Evolutionary conservation across 257 asterid genomes (phyloP).

Genomic region (Apocynum venetum): DNA sequence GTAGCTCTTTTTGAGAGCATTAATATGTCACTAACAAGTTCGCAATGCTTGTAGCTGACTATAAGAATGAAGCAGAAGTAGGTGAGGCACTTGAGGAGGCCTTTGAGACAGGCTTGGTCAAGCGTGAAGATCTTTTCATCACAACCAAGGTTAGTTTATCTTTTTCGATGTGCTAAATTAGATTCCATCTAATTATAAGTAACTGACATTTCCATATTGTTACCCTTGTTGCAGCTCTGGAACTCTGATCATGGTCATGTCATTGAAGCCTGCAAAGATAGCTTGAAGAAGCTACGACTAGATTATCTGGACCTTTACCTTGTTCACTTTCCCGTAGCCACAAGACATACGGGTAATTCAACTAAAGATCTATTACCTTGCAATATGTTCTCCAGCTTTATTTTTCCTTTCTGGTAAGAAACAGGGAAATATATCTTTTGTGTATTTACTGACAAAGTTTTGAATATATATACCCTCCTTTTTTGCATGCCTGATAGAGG

Average conservation of each 20-base stretch:
- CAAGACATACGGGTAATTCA: slow-evolving; percentile 55
- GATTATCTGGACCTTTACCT: slow-evolving; percentile 65
- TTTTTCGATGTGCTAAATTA: background rate
- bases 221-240: slow-evolving; percentile 48
- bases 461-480: background rate
- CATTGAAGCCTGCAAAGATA: slow-evolving; percentile 60
- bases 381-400: background rate
- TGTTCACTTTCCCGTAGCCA: slow-evolving; percentile 62
- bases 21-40: slow-evolving; percentile 1
- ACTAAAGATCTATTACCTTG: background rate
- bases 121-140: slow-evolving; percentile 60
- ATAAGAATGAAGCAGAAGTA: slow-evolving; percentile 60
- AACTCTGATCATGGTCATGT: slow-evolving; percentile 72
- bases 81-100: slow-evolving; percentile 66
- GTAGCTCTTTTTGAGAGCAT: background rate
- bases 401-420: background rate
- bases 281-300: slow-evolving; percentile 49
- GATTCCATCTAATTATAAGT: background rate
- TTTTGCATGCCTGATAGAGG: background rate
- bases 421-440: background rate
- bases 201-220: background rate
- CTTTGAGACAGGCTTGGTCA: slow-evolving; percentile 44
- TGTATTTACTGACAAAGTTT: background rate
- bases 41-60: slow-evolving; percentile 46
- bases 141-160: slow-evolving; percentile 50